phyloP scores from a whole-genome alignment of 164 flowering plant genomes.

The Berberis vulgaris region DNA sequence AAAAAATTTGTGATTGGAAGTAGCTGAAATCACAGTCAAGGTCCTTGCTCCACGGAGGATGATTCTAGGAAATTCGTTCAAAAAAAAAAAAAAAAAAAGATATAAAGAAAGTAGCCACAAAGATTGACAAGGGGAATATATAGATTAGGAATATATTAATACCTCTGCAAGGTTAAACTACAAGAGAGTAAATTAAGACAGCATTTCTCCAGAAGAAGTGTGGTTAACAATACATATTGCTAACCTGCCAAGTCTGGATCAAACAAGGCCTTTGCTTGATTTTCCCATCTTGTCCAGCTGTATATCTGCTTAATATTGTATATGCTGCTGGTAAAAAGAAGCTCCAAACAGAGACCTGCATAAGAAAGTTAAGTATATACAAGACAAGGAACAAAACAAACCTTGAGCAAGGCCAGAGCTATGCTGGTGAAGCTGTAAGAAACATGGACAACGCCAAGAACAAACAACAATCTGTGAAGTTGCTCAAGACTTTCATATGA shows the following conservation, averaged over 20 bases:
- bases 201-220: too few species aligned
- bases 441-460: slow-evolving; percentile 68
- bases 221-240: not conserved
- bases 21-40: too few species aligned
- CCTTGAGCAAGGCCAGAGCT: slow-evolving; percentile 82
- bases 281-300: slow-evolving; percentile 90
- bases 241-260: slow-evolving; percentile 31
- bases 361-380: not conserved
- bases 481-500: slow-evolving; percentile 85
- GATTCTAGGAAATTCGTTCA: too few species aligned
- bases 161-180: too few species aligned
- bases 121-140: too few species aligned
- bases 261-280: slow-evolving; percentile 47
- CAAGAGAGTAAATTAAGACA: too few species aligned
- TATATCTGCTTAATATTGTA: slow-evolving; percentile 43
- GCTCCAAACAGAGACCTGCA: not conserved
- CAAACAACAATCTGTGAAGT: slow-evolving; percentile 79
- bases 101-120: too few species aligned
- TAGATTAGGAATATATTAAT: too few species aligned
- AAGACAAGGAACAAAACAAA: slow-evolving; percentile 13
- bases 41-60: too few species aligned
- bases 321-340: not conserved
- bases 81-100: too few species aligned
- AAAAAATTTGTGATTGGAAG: too few species aligned
- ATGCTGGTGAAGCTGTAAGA: slow-evolving; percentile 56